phyloP scores from a whole-genome alignment of 371 early-diverging fungal genomes.

The Globomyces sp. region DNA sequence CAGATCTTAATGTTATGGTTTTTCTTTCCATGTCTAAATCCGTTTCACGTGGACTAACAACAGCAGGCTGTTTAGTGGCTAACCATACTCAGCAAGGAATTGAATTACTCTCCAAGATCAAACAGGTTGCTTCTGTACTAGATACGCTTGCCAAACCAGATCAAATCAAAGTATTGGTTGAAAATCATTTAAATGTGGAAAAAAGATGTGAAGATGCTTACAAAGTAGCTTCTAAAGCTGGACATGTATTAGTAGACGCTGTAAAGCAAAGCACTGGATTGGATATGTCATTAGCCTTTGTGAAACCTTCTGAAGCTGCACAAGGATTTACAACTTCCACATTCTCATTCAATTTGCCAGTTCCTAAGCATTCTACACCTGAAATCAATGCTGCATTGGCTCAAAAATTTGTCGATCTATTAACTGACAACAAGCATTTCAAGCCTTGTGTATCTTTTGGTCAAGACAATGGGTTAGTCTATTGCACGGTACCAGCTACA shows the following conservation, averaged over 20 bases:
- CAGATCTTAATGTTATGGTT: too few relatives aligned
- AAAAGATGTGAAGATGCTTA: slow-evolving; percentile 7
- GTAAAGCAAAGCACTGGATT: neutral
- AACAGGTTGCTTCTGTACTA: neutral
- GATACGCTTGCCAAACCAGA: slow-evolving; percentile 12
- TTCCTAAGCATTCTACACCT: neutral
- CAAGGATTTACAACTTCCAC: slow-evolving; percentile 12
- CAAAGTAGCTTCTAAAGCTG: slow-evolving; percentile 3
- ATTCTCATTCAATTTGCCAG: slow-evolving; percentile 15
- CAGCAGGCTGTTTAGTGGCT: slow-evolving; percentile 12
- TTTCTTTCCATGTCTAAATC: too few relatives aligned
- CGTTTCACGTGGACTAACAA: neutral
- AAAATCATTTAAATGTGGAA: slow-evolving; percentile 12
- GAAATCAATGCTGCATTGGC: slow-evolving; percentile 6
- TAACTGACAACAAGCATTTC: slow-evolving; percentile 1
- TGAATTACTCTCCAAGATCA: neutral
- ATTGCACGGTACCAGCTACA: too few relatives aligned
- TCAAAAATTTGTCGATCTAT: slow-evolving; percentile 7
- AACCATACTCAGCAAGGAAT: neutral
- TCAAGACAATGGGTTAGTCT: too few relatives aligned
- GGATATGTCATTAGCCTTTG: slow-evolving; percentile 8
- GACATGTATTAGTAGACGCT: neutral
- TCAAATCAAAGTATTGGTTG: neutral
- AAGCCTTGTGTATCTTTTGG: too few relatives aligned
- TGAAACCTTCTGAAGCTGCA: slow-evolving; percentile 12